Percentiles rank a stretch among this genome's conserved stretches.
phyloP scores from a whole-genome alignment of 2,329 filamentous ascomycete species.

The Eutypa lata region DNA sequence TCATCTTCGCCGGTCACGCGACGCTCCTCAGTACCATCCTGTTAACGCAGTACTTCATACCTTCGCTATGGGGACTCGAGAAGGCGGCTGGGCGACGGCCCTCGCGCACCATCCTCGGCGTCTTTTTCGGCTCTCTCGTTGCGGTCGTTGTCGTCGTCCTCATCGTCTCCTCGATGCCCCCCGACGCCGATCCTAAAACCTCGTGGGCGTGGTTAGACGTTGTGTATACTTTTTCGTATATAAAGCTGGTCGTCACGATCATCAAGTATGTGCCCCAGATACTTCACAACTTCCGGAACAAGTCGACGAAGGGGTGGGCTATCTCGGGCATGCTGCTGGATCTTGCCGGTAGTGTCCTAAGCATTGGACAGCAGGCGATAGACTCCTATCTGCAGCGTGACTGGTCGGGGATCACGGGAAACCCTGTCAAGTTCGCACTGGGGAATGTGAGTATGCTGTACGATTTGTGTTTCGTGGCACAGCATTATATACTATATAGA shows the following conservation, averaged over 20 bases:
- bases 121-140: constrained; percentile 66
- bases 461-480: constrained; percentile 79
- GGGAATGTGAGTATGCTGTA: constrained; percentile 85
- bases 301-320: constrained; percentile 84
- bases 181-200: constrained; percentile 35
- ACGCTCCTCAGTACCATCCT: constrained; percentile 67
- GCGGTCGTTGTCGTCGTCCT: constrained; percentile 48
- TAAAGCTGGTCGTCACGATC: constrained; percentile 84
- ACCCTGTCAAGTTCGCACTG: constrained; percentile 84
- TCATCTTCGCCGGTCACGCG: constrained; percentile 83
- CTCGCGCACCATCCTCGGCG: constrained; percentile 60
- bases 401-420: constrained; percentile 88
- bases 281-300: constrained; percentile 76
- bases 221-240: constrained; percentile 71
- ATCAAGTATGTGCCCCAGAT: constrained; percentile 93
- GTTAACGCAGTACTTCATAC: constrained; percentile 74
- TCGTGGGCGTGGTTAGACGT: constrained; percentile 63
- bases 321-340: constrained; percentile 84
- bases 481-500: constrained; percentile 82
- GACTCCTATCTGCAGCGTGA: constrained; percentile 82
- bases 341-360: constrained; percentile 75
- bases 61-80: constrained; percentile 73
- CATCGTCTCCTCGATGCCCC: constrained; percentile 36
- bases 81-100: constrained; percentile 50
- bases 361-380: constrained; percentile 75